Conservation (phyloP, 768 basidiomycete genomes). For the Tylopilus vinaceipallidus region DNA sequence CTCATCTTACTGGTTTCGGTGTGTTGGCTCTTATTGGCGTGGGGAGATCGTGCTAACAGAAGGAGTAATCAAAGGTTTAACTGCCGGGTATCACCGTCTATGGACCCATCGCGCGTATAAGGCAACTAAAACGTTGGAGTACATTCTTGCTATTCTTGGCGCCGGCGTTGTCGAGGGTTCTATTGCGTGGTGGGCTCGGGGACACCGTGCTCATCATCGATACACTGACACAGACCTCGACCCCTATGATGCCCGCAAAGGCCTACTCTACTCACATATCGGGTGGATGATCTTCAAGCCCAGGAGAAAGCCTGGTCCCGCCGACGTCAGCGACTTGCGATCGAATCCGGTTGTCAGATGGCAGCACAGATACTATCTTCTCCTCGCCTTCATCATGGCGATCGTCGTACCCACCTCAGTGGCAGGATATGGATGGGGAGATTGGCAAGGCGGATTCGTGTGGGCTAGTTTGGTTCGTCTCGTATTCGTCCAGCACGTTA, state of each 20-base stretch:
- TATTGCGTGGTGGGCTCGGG: slow-evolving; percentile 96
- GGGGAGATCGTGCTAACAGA: background rate
- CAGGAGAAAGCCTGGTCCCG: slow-evolving; percentile 78
- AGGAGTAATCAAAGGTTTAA: slow-evolving; percentile 52
- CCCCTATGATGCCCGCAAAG: slow-evolving; percentile 87
- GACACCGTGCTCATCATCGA: slow-evolving; percentile 91
- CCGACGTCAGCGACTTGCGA: slow-evolving; percentile 80
- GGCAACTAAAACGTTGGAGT: slow-evolving; percentile 80
- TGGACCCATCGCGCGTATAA: slow-evolving; percentile 96
- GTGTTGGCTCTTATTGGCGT: slow-evolving; percentile 25
- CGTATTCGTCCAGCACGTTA: slow-evolving; percentile 79
- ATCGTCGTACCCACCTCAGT: slow-evolving; percentile 61
- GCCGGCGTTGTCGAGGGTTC: slow-evolving; percentile 91
- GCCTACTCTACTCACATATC: slow-evolving; percentile 79
- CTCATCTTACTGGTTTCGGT: slow-evolving; percentile 76
- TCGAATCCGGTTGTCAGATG: slow-evolving; percentile 75
- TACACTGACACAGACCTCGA: slow-evolving; percentile 95
- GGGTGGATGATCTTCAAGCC: slow-evolving; percentile 92
- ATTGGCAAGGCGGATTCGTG: slow-evolving; percentile 26
- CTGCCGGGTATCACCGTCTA: slow-evolving; percentile 90
- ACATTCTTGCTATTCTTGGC: slow-evolving; percentile 76
- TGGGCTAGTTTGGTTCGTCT: slow-evolving; percentile 49
- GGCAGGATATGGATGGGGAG: slow-evolving; percentile 20
- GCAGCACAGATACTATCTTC: slow-evolving; percentile 79
- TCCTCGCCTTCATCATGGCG: slow-evolving; percentile 62